Conservation (phyloP, 768 basidiomycete genomes). For the Termitomyces sp. region DNA sequence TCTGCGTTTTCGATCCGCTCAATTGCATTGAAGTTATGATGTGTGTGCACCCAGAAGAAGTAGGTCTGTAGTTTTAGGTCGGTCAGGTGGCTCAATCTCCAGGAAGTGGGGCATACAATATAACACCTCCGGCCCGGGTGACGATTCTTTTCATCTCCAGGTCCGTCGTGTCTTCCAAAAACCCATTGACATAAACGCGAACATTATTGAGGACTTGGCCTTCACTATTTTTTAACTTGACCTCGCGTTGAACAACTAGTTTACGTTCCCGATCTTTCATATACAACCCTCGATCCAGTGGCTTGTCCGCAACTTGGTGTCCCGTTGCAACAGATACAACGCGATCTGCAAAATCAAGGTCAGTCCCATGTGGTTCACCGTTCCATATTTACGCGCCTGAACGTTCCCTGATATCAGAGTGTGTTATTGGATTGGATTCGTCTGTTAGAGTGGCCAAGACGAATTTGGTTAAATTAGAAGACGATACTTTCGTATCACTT, state of each 20-base stretch:
- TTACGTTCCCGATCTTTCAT: constrained; percentile 40
- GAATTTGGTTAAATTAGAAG: constrained; percentile 46
- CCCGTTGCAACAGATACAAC: constrained; percentile 62
- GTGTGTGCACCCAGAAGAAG: constrained; percentile 65
- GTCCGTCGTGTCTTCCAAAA: constrained; percentile 66
- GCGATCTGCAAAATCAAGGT: constrained; percentile 32
- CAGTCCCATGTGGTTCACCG: not conserved
- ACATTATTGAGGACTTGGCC: constrained; percentile 36
- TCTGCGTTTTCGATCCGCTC: constrained; percentile 68
- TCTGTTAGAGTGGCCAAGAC: constrained; percentile 58
- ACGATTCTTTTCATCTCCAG: constrained; percentile 73
- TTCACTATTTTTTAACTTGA: constrained; percentile 16
- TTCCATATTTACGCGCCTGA: constrained; percentile 37
- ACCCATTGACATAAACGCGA: constrained; percentile 67
- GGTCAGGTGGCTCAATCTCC: constrained; percentile 5
- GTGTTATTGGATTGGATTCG: constrained; percentile 73
- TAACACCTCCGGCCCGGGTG: constrained; percentile 57
- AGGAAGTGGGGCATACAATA: constrained; percentile 42
- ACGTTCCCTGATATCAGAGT: constrained; percentile 56
- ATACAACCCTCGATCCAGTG: constrained; percentile 29
- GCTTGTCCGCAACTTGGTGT: constrained; percentile 57
- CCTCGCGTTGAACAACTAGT: constrained; percentile 26
- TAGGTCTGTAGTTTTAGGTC: constrained; percentile 31
- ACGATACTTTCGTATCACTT: constrained; percentile 23
- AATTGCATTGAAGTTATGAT: constrained; percentile 70